Conservation (phyloP, 116 monocot genomes). For the Dioscorea cayenensis region DNA sequence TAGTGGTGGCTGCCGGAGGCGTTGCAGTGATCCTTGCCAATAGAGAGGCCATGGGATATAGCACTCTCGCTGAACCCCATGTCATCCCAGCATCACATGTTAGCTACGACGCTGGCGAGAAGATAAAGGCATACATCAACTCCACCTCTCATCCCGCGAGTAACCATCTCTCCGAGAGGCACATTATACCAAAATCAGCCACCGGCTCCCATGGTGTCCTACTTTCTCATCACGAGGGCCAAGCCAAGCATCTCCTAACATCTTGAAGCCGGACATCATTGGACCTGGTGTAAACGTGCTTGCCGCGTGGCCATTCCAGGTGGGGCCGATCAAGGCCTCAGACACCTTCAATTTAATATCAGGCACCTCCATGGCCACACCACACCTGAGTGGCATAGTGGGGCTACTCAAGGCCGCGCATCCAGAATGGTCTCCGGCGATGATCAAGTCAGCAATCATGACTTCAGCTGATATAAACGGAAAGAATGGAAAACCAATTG, state of each 20-base stretch:
- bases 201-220: too few species aligned
- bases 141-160: too few species aligned
- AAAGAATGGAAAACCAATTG: background rate
- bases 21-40: conserved; percentile 2
- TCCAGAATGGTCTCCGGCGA: conserved; percentile 1
- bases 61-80: conserved; percentile 2
- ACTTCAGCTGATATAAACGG: background rate
- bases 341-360: background rate
- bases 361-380: conserved; percentile 5
- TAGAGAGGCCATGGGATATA: background rate
- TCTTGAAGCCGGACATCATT: too few species aligned
- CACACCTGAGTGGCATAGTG: background rate
- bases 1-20: background rate
- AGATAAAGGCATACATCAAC: too few species aligned
- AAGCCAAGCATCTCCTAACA: too few species aligned
- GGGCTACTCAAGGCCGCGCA: background rate
- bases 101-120: background rate
- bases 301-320: background rate
- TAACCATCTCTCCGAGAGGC: too few species aligned
- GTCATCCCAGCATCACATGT: conserved; percentile 10
- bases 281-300: too few species aligned
- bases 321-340: background rate
- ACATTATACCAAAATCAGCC: too few species aligned
- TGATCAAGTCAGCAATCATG: conserved; percentile 8
- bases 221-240: too few species aligned